Conservation (phyloP, 192 early-diverging fungal genomes). For the Neocallimastix lanati region DNA sequence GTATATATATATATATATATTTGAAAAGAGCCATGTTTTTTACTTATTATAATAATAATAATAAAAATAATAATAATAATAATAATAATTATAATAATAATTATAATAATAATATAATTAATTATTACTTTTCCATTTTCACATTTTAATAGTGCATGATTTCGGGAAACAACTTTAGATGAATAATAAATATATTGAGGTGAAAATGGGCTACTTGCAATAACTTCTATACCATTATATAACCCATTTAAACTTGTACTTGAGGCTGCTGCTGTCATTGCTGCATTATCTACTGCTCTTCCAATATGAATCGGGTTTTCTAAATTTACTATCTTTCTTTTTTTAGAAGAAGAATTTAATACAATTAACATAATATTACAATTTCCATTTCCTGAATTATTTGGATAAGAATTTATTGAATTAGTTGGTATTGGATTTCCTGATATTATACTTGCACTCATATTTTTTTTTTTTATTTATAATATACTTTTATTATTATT, state of each 20-base stretch:
- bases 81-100: too few species aligned
- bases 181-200: not conserved
- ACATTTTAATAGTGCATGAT: not conserved
- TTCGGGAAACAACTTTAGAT: not conserved
- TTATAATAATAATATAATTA: too few species aligned
- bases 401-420: too few species aligned
- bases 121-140: not conserved
- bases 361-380: not conserved
- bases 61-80: too few species aligned
- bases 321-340: not conserved
- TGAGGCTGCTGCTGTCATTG: not conserved
- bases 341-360: not conserved
- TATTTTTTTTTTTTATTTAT: too few species aligned
- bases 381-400: too few species aligned
- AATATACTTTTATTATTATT: too few species aligned
- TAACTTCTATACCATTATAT: not conserved
- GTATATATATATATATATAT: too few species aligned
- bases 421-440: too few species aligned
- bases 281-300: not conserved
- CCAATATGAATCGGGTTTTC: not conserved
- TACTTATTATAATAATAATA: too few species aligned
- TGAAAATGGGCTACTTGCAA: not conserved
- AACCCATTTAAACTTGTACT: not conserved
- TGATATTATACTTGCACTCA: too few species aligned
- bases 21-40: too few species aligned